Conservation (phyloP, 495 filamentous ascomycete genomes). For the Neurospora sp. region DNA sequence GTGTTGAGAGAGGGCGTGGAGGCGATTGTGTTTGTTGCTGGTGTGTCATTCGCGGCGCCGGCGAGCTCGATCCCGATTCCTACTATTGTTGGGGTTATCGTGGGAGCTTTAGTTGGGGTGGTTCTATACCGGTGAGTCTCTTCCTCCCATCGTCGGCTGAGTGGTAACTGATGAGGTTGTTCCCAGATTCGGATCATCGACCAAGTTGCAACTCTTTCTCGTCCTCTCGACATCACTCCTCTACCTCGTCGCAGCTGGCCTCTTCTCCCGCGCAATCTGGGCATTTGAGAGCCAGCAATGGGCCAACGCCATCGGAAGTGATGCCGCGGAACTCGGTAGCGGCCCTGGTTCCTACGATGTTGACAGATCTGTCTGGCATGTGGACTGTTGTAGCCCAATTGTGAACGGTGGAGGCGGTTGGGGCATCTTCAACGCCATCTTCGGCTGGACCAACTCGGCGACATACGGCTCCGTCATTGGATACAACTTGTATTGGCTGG, state of each 20-base stretch:
- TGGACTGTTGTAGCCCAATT: constrained; percentile 75
- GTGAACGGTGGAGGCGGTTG: constrained; percentile 70
- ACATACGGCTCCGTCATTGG: constrained; percentile 75
- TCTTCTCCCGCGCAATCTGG: constrained; percentile 72
- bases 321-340: constrained; percentile 61
- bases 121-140: constrained; percentile 63
- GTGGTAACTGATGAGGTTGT: not conserved
- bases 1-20: constrained; percentile 78
- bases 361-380: constrained; percentile 76
- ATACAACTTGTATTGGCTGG: constrained; percentile 84
- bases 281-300: constrained; percentile 56
- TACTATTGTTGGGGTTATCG: constrained; percentile 55
- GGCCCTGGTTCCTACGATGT: constrained; percentile 89
- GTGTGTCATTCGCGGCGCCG: constrained; percentile 66
- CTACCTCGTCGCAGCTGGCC: constrained; percentile 76
- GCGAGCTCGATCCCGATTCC: constrained; percentile 65
- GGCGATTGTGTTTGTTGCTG: constrained; percentile 71
- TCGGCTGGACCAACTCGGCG: constrained; percentile 85
- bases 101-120: constrained; percentile 55
- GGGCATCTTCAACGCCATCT: constrained; percentile 78
- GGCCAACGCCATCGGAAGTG: constrained; percentile 58
- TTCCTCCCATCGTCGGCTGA: not conserved
- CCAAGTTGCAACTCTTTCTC: constrained; percentile 68
- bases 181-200: constrained; percentile 38
- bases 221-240: constrained; percentile 73